Evolutionary conservation across 345 rosid species (phyloP).

Genomic region (Firmiana major): DNA sequence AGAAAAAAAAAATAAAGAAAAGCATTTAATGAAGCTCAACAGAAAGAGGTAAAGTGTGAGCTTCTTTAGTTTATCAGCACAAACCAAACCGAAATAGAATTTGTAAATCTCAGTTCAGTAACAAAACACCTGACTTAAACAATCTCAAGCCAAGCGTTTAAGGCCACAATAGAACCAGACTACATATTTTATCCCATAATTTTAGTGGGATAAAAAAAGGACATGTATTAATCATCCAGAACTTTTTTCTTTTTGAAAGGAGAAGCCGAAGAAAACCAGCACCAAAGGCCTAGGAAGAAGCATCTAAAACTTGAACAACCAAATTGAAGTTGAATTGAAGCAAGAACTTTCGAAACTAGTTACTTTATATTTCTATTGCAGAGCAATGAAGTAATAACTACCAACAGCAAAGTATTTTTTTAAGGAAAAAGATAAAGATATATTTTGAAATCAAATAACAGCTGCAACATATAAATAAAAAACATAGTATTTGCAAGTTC

Average conservation of each 20-base stretch:
- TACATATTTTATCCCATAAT: not conserved
- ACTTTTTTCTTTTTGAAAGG: not conserved
- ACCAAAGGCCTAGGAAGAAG: not conserved
- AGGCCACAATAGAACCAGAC: not conserved
- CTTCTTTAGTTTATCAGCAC: not conserved
- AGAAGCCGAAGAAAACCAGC: not conserved
- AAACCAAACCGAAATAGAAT: not conserved
- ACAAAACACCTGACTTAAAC: not conserved
- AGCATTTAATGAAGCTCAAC: not conserved
- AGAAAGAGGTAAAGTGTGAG: not conserved
- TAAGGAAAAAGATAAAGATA: not conserved
- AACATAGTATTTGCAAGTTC: not conserved
- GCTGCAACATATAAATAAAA: not conserved
- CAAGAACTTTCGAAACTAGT: slow-evolving; percentile 24
- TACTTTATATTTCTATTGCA: slow-evolving; percentile 12
- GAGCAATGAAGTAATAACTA: not conserved
- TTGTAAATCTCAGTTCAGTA: not conserved
- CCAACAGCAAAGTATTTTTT: not conserved
- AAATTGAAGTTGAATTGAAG: not conserved
- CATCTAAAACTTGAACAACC: not conserved
- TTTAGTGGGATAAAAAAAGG: not conserved
- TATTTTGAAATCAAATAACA: not conserved
- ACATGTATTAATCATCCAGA: not conserved
- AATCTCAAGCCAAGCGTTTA: not conserved
- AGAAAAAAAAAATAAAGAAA: not conserved